phyloP scores from a whole-genome alignment of 306 rosid genomes.

The Cyclanthera cordifolia region DNA sequence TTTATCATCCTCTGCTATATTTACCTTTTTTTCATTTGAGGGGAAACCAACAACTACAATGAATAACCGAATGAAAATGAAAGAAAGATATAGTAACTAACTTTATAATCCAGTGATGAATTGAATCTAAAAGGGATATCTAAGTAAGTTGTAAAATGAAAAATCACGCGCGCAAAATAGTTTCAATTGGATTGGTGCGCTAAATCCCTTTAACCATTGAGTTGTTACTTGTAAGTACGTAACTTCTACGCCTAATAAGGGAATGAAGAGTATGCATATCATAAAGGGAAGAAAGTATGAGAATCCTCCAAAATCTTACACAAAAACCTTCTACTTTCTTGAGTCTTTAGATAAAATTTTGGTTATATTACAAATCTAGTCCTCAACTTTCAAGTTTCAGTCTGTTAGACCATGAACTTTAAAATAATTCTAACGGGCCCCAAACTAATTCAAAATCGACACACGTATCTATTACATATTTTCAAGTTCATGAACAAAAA shows the following conservation, averaged over 20 bases:
- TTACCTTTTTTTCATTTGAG: slow-evolving; percentile 22
- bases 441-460: too few species aligned
- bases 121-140: background rate
- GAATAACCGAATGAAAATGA: background rate
- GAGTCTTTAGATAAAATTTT: background rate
- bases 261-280: background rate
- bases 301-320: background rate
- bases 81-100: background rate
- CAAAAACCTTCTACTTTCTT: background rate
- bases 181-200: background rate
- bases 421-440: too few species aligned
- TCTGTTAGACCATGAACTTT: too few species aligned
- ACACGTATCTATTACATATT: too few species aligned
- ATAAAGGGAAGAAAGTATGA: background rate
- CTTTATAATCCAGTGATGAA: background rate
- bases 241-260: background rate
- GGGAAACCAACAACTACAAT: slow-evolving; percentile 1
- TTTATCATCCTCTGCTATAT: slow-evolving; percentile 29
- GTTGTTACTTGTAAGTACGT: background rate
- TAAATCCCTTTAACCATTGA: background rate
- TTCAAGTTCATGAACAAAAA: too few species aligned
- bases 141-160: background rate
- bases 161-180: background rate
- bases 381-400: too few species aligned
- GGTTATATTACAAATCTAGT: too few species aligned